Conservation (phyloP, 2,329 filamentous ascomycete species). For the Aspergillus pseudoglaucus region DNA sequence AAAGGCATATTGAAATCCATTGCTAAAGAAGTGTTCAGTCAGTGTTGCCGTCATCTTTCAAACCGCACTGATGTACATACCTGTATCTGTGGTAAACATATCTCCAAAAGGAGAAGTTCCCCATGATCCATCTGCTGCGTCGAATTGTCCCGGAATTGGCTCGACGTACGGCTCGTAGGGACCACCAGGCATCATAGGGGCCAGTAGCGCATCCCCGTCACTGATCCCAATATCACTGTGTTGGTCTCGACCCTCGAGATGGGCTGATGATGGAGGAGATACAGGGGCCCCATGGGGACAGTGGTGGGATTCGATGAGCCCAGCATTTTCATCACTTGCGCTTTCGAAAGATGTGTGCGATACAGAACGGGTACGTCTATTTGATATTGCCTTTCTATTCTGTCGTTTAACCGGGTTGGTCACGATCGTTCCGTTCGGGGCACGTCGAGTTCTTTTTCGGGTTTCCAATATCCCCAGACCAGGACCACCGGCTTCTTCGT, state of each 20-base stretch:
- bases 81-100: slow-evolving; percentile 54
- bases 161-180: slow-evolving; percentile 28
- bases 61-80: slow-evolving; percentile 15
- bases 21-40: slow-evolving; percentile 25
- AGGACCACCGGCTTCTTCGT: slow-evolving; percentile 45
- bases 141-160: slow-evolving; percentile 27
- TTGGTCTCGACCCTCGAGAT: slow-evolving; percentile 6
- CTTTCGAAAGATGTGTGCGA: background rate
- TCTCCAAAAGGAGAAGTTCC: slow-evolving; percentile 28
- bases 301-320: slow-evolving; percentile 1
- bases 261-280: slow-evolving; percentile 21
- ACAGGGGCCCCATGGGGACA: slow-evolving; percentile 16
- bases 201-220: slow-evolving; percentile 22
- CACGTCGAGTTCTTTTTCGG: slow-evolving; percentile 45
- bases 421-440: slow-evolving; percentile 43
- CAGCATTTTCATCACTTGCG: background rate
- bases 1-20: slow-evolving; percentile 61
- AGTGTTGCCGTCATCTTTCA: background rate
- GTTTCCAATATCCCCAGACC: slow-evolving; percentile 44
- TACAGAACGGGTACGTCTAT: background rate
- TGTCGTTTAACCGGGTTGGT: slow-evolving; percentile 23
- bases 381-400: background rate
- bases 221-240: slow-evolving; percentile 18
- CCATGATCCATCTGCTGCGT: slow-evolving; percentile 28
- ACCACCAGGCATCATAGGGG: slow-evolving; percentile 24